A percentile compares a stretch with the other conserved stretches of the same genome.
phyloP scores from a whole-genome alignment of 1,139 yeast species.

The Zhuliangozyma parablackwelliae region DNA sequence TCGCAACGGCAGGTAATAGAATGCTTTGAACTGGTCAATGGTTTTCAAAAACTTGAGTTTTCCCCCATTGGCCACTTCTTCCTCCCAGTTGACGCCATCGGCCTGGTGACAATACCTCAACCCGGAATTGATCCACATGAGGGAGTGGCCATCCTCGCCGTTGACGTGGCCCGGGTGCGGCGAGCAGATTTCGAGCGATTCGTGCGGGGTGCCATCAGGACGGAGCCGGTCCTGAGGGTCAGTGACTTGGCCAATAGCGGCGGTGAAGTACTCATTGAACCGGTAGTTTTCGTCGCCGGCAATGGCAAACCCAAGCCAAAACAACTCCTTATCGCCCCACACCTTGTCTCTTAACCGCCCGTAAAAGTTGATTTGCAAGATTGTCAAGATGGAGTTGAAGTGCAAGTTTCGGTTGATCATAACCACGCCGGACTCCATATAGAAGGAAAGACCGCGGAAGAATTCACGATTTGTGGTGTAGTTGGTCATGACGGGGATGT shows the following conservation, averaged over 20 bases:
- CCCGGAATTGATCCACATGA: conserved; percentile 35
- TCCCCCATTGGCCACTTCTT: conserved; percentile 17
- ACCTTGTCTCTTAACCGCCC: conserved; percentile 20
- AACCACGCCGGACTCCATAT: conserved; percentile 32
- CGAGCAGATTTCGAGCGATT: conserved; percentile 34
- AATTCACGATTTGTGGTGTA: conserved; percentile 19
- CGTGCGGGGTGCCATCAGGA: conserved; percentile 15
- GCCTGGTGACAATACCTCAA: conserved; percentile 28
- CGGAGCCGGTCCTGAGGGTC: conserved; percentile 17
- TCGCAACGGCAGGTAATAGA: conserved; percentile 19
- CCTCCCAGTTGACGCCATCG: conserved; percentile 18
- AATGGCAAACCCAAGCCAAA: conserved; percentile 30
- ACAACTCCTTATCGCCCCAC: conserved; percentile 33
- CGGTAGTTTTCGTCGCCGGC: conserved; percentile 31
- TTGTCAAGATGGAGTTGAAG: conserved; percentile 24
- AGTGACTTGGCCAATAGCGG: conserved; percentile 27
- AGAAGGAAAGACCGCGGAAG: conserved; percentile 27
- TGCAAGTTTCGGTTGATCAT: conserved; percentile 25
- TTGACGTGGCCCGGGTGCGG: conserved; percentile 43
- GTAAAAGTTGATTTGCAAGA: conserved; percentile 26
- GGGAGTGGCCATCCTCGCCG: conserved; percentile 25
- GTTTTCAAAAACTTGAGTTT: conserved; percentile 15
- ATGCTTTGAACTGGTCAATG: conserved; percentile 16
- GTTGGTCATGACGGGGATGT: conserved; percentile 25
- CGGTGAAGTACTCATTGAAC: conserved; percentile 25